These are phyloP conservation scores for Camelina laxa DNA, from an alignment of 345 rosid genomes.

Conservation along the genomic window DNA sequence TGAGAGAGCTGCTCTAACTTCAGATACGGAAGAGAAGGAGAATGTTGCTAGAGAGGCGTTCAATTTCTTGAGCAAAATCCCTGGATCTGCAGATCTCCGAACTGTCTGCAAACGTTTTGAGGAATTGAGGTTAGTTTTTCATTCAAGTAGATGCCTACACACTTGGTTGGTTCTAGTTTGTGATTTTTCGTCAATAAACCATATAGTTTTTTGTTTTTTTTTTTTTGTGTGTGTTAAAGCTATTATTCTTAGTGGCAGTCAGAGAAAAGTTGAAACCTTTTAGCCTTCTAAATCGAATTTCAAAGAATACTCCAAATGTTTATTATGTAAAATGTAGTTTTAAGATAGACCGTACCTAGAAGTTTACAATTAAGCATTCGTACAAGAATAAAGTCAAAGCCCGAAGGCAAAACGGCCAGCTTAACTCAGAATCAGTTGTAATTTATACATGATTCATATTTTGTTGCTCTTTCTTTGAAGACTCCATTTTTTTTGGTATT, in stretches of 20 bases:
- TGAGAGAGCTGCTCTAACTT: slow-evolving; percentile 77
- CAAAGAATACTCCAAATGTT: slow-evolving; percentile 7
- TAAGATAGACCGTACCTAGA: background rate
- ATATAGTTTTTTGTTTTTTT: background rate
- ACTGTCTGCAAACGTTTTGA: slow-evolving; percentile 97
- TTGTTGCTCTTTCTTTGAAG: slow-evolving; percentile 16
- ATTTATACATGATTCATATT: slow-evolving; percentile 3
- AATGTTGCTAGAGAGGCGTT: slow-evolving; percentile 92
- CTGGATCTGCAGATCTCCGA: slow-evolving; percentile 90
- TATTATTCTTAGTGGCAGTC: slow-evolving; percentile 19
- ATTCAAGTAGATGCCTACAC: slow-evolving; percentile 38
- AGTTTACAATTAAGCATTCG: slow-evolving; percentile 20
- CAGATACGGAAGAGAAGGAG: slow-evolving; percentile 73
- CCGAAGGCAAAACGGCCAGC: slow-evolving; percentile 1
- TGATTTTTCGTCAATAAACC: background rate
- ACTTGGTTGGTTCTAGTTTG: slow-evolving; percentile 24
- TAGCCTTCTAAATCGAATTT: slow-evolving; percentile 15
- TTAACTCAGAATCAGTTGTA: background rate
- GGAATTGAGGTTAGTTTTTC: slow-evolving; percentile 74
- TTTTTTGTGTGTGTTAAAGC: slow-evolving; percentile 20
- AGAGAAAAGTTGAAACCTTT: background rate
- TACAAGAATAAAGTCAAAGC: background rate
- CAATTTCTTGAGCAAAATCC: slow-evolving; percentile 80
- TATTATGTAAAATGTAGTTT: background rate
- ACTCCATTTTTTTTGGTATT: slow-evolving; percentile 17